Conservation (phyloP, 2,329 filamentous ascomycete genomes). For the Colletotrichum eleusines region DNA sequence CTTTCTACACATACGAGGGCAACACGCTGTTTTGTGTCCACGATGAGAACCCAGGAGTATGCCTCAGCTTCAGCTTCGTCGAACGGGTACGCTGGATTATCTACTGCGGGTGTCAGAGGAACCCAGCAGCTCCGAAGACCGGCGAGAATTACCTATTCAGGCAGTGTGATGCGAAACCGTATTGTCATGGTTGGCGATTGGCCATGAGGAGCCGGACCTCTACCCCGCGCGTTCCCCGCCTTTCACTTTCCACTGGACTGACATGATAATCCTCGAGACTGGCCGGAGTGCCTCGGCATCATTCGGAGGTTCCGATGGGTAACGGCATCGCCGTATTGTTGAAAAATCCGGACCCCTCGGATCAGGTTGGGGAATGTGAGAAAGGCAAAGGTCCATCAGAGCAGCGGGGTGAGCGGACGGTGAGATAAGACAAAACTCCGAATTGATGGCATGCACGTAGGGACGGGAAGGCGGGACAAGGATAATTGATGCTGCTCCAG, state of each 20-base stretch:
- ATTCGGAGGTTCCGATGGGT: constrained; percentile 3
- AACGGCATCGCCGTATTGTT: background rate
- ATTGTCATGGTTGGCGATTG: constrained; percentile 1
- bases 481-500: too few species aligned
- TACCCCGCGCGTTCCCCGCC: constrained; percentile 41
- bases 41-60: background rate
- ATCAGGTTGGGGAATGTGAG: constrained; percentile 7
- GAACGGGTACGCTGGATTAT: background rate
- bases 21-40: background rate
- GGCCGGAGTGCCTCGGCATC: constrained; percentile 33
- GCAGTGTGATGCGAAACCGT: constrained; percentile 21
- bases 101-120: background rate
- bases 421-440: constrained; percentile 20
- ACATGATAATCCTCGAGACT: constrained; percentile 16
- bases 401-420: constrained; percentile 12
- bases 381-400: background rate
- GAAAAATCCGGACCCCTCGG: background rate
- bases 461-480: background rate
- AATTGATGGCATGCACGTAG: background rate
- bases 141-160: constrained; percentile 23
- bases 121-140: background rate
- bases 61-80: background rate
- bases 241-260: constrained; percentile 7
- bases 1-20: background rate
- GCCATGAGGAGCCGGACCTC: constrained; percentile 1